Conservation (phyloP, 2,329 filamentous ascomycete genomes). For the Fusarium sp. region DNA sequence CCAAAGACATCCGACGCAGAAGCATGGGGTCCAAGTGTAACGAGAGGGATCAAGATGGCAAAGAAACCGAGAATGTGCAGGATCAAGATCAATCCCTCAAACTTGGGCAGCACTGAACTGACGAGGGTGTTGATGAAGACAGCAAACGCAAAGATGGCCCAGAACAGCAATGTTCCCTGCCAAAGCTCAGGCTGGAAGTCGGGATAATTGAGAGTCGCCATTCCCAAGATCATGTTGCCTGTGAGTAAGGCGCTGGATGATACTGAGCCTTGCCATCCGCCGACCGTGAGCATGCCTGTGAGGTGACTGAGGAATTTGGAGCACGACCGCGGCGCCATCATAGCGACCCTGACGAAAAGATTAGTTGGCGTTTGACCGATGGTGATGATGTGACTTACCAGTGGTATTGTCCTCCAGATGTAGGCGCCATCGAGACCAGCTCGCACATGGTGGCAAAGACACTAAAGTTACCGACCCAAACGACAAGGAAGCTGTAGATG, state of each 20-base stretch:
- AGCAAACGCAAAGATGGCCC: conserved; percentile 56
- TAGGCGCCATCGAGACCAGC: conserved; percentile 57
- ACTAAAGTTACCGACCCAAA: conserved; percentile 56
- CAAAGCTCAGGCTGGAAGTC: conserved; percentile 52
- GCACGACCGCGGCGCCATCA: conserved; percentile 56
- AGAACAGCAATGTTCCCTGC: conserved; percentile 61
- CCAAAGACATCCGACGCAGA: conserved; percentile 53
- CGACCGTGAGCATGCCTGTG: conserved; percentile 58
- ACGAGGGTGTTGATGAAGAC: conserved; percentile 62
- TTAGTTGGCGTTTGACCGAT: rapidly evolving
- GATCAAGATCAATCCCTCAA: conserved; percentile 61
- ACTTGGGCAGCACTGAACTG: conserved; percentile 55
- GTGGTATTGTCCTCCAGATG: conserved; percentile 68
- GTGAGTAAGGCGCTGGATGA: conserved; percentile 53
- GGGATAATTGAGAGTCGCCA: conserved; percentile 45
- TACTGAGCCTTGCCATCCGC: conserved; percentile 54
- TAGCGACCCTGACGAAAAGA: conserved; percentile 52
- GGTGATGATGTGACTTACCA: conserved; percentile 42
- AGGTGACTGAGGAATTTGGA: conserved; percentile 65
- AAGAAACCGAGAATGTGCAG: conserved; percentile 55
- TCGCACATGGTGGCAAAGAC: conserved; percentile 53
- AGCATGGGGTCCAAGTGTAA: conserved; percentile 46
- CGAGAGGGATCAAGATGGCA: conserved; percentile 45
- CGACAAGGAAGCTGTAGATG: conserved; percentile 61
- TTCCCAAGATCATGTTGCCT: conserved; percentile 55